These are phyloP conservation scores for Cyclocybe cylindracea DNA, from an alignment of 768 basidiomycete species.

Conservation along the genomic window DNA sequence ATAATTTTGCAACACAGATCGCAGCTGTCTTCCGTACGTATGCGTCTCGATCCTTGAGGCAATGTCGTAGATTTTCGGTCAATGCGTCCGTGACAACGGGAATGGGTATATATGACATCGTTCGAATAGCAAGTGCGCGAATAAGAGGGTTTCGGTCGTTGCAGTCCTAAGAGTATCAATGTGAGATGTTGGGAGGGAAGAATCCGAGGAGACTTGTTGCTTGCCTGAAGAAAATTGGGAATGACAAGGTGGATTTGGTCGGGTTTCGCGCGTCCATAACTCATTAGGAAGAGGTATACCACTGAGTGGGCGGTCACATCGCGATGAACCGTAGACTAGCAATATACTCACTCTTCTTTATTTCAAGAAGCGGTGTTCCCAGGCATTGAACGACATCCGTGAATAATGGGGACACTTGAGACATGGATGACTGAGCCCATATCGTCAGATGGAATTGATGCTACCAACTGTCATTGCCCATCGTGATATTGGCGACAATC, in stretches of 20 bases:
- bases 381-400: conserved; percentile 95
- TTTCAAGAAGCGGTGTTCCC: conserved; percentile 92
- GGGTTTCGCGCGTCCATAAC: conserved; percentile 92
- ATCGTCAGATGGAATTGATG: conserved; percentile 22
- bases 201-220: conserved; percentile 12
- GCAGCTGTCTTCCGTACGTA: conserved; percentile 99
- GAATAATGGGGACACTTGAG: conserved; percentile 88
- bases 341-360: conserved; percentile 88
- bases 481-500: conserved; percentile 98
- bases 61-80: conserved; percentile 88
- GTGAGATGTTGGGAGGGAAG: neutral
- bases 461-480: conserved; percentile 97
- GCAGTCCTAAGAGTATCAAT: conserved; percentile 69
- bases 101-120: conserved; percentile 98
- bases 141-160: conserved; percentile 96
- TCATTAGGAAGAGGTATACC: conserved; percentile 97
- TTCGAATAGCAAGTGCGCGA: conserved; percentile 94
- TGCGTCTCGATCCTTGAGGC: conserved; percentile 91
- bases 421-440: conserved; percentile 16
- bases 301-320: conserved; percentile 48
- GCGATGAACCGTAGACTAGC: conserved; percentile 2
- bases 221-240: conserved; percentile 85
- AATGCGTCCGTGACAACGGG: conserved; percentile 85
- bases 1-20: conserved; percentile 96
- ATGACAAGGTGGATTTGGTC: conserved; percentile 94